These are phyloP conservation scores for Plasmopara halstedii DNA, from an alignment of 352 stramenopile species.

Conservation along the genomic window DNA sequence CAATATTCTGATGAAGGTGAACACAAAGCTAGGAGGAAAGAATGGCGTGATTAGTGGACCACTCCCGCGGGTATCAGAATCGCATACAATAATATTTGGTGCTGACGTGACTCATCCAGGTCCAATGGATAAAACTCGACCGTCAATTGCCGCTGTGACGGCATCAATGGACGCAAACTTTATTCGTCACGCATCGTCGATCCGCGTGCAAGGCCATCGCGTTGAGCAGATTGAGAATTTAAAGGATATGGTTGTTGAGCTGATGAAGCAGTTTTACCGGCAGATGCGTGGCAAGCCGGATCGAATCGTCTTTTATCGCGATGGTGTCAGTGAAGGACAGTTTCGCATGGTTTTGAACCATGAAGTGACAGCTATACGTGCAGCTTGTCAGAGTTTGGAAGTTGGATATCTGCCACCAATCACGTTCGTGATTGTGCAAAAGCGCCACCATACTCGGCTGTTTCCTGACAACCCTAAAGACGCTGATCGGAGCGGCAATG, in stretches of 20 bases:
- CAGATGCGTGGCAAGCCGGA: constrained; percentile 47
- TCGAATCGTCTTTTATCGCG: constrained; percentile 82
- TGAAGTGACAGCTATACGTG: constrained; percentile 70
- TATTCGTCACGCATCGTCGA: constrained; percentile 50
- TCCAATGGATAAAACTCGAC: constrained; percentile 58
- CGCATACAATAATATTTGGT: constrained; percentile 72
- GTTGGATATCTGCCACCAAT: constrained; percentile 57
- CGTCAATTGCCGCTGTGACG: constrained; percentile 75
- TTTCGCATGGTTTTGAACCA: constrained; percentile 77
- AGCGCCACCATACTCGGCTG: constrained; percentile 81
- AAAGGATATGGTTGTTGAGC: constrained; percentile 52
- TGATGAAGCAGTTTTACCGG: constrained; percentile 70
- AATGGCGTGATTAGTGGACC: constrained; percentile 46
- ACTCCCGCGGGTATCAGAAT: constrained; percentile 34
- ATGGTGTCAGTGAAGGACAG: constrained; percentile 85
- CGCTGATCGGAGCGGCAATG: constrained; percentile 59
- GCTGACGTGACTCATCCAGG: constrained; percentile 80
- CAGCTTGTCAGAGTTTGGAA: constrained; percentile 56
- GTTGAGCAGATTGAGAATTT: constrained; percentile 72
- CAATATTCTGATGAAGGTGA: constrained; percentile 77
- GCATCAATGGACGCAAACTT: constrained; percentile 73
- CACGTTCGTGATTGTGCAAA: constrained; percentile 84
- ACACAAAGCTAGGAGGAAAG: constrained; percentile 65
- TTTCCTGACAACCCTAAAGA: constrained; percentile 41
- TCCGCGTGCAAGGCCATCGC: constrained; percentile 67